These are phyloP conservation scores for Fusarium poae DNA, from an alignment of 2,329 filamentous ascomycete genomes.

Conservation along the genomic window DNA sequence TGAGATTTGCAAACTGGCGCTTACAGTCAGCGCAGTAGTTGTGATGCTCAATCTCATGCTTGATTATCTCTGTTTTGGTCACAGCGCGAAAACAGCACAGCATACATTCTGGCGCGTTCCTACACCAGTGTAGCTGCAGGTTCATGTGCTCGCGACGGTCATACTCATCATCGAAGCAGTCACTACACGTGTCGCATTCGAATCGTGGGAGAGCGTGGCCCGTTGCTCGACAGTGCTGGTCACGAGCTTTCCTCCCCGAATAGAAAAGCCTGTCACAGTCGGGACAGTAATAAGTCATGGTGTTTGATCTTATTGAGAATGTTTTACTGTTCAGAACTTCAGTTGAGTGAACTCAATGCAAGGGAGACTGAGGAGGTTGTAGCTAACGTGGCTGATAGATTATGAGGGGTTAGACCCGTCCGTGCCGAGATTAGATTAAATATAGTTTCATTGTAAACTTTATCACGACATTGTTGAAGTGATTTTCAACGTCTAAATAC, in stretches of 20 bases:
- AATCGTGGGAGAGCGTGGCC: conserved; percentile 44
- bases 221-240: conserved; percentile 48
- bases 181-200: conserved; percentile 50
- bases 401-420: neutral
- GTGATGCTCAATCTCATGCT: conserved; percentile 51
- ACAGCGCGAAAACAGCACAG: conserved; percentile 41
- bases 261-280: conserved; percentile 48
- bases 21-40: conserved; percentile 53
- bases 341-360: too few species aligned
- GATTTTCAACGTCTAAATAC: neutral
- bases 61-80: neutral
- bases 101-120: conserved; percentile 41
- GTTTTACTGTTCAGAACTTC: neutral
- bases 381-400: neutral
- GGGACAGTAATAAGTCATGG: conserved; percentile 43
- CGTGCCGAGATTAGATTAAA: neutral
- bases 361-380: neutral
- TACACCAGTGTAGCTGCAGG: conserved; percentile 47
- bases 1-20: conserved; percentile 50
- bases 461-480: neutral
- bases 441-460: neutral
- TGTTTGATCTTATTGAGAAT: neutral
- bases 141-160: conserved; percentile 51
- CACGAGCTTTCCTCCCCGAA: conserved; percentile 41
- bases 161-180: conserved; percentile 41